Percentiles rank a stretch among this genome's conserved stretches.
Conservation (phyloP, 148 eudicot species). For the Vaccinium vitisidaea region DNA sequence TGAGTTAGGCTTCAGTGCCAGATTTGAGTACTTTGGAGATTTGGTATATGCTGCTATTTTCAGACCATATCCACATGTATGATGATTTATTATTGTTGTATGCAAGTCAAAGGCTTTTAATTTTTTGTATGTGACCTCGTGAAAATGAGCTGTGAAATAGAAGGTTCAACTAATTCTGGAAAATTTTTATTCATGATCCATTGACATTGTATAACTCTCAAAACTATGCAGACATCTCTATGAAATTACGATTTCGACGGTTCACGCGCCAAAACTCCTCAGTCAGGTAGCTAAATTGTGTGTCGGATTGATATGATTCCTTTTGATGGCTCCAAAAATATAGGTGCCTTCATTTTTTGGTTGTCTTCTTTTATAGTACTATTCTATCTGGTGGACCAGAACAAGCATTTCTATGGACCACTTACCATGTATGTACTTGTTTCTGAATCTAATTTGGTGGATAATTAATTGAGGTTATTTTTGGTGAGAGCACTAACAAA, state of each 20-base stretch:
- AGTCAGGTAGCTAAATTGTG: slow-evolving; percentile 42
- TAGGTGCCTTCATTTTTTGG: not conserved
- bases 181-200: not conserved
- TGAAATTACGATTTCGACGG: slow-evolving; percentile 55
- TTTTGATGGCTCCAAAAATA: not conserved
- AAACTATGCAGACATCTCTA: slow-evolving; percentile 55
- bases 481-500: not conserved
- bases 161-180: not conserved
- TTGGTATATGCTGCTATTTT: not conserved
- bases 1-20: not conserved
- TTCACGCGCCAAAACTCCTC: slow-evolving; percentile 57
- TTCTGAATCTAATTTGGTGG: not conserved
- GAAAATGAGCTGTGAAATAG: not conserved
- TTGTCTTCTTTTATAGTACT: not conserved
- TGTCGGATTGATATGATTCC: not conserved
- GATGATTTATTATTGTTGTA: not conserved
- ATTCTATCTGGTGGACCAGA: not conserved
- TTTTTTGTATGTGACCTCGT: not conserved
- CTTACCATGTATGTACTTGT: not conserved
- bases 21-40: not conserved
- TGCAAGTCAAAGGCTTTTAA: not conserved
- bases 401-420: not conserved
- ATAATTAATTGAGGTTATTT: not conserved
- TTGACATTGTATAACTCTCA: not conserved
- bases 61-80: not conserved